Conservation (phyloP, 2,329 filamentous ascomycete genomes). For the Hypoxylon sp. region DNA sequence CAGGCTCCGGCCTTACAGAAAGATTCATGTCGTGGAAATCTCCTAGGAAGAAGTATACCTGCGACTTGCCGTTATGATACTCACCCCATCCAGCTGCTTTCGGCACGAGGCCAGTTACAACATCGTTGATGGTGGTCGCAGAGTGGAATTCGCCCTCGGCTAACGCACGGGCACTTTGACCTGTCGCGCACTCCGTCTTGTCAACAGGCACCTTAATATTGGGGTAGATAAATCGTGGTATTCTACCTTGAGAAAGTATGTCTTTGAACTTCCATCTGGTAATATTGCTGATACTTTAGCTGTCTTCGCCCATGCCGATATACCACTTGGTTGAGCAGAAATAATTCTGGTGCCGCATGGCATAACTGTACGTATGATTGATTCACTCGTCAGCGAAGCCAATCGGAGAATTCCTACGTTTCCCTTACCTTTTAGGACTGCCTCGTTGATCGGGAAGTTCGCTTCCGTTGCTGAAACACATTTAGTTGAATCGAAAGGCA, state of each 20-base stretch:
- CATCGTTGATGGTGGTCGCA: conserved; percentile 20
- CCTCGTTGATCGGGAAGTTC: conserved; percentile 12
- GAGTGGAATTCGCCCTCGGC: conserved; percentile 36
- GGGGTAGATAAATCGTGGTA: background rate
- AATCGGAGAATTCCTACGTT: background rate
- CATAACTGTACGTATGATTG: conserved; percentile 34
- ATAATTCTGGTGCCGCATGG: conserved; percentile 35
- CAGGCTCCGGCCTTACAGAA: conserved; percentile 28
- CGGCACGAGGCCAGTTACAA: conserved; percentile 25
- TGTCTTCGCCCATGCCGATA: conserved; percentile 41
- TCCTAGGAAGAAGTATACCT: conserved; percentile 37
- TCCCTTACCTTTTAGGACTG: background rate
- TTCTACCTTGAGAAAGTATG: conserved; percentile 38
- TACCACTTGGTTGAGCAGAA: conserved; percentile 33
- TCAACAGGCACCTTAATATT: background rate
- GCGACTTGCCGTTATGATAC: conserved; percentile 21
- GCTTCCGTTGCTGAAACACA: conserved; percentile 2
- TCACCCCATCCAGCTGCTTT: conserved; percentile 33
- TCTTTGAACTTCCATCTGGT: conserved; percentile 18
- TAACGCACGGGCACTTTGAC: conserved; percentile 23
- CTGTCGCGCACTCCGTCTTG: conserved; percentile 6
- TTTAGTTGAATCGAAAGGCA: conserved; percentile 5
- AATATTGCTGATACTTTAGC: conserved; percentile 31
- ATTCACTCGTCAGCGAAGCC: background rate
- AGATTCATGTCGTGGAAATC: conserved; percentile 43